A percentile compares a stretch with the other conserved stretches of the same genome.
Conservation (phyloP, 139 green algal species). For the Closterium sp. region DNA sequence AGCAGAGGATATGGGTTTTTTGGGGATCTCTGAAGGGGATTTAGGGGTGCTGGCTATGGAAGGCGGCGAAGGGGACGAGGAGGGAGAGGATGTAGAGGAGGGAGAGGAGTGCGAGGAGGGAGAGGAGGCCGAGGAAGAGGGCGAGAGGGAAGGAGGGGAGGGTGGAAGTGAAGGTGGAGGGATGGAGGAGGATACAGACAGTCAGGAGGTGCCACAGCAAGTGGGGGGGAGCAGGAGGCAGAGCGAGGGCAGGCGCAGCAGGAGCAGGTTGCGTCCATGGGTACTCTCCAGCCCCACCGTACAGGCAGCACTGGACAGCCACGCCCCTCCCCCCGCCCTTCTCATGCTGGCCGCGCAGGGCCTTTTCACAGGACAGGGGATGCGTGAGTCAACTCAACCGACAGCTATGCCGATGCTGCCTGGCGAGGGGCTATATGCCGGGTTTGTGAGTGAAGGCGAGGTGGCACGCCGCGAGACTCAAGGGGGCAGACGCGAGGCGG, state of each 20-base stretch:
- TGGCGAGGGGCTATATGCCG: too few species aligned
- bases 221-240: neutral
- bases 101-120: neutral
- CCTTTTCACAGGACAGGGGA: too few species aligned
- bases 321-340: neutral
- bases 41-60: neutral
- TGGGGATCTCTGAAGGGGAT: neutral
- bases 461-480: too few species aligned
- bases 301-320: neutral
- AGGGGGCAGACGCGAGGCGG: too few species aligned
- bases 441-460: too few species aligned
- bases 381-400: too few species aligned
- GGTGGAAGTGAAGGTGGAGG: neutral
- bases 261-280: neutral
- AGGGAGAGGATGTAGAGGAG: neutral
- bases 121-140: neutral
- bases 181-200: neutral
- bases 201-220: too few species aligned
- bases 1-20: neutral
- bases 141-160: neutral
- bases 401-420: too few species aligned
- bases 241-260: neutral
- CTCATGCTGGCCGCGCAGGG: neutral
- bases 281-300: neutral
- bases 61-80: neutral